Conservation (phyloP, 495 filamentous ascomycete genomes). For the Tuber indicum region DNA sequence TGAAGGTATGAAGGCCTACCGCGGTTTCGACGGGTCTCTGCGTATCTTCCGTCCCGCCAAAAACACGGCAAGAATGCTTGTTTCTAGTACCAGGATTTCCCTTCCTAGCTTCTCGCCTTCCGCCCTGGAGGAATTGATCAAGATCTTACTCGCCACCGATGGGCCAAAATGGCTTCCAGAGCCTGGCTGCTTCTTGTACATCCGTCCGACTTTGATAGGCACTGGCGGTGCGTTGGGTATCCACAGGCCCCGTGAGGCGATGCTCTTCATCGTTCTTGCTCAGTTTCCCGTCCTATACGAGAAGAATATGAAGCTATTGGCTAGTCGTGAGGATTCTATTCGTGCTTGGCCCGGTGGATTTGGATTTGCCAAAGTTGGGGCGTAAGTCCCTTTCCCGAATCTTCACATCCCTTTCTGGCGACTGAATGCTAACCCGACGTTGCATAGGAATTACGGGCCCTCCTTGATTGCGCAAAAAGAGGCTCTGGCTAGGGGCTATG, state of each 20-base stretch:
- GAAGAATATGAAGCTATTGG: slow-evolving; percentile 64
- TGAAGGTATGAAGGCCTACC: slow-evolving; percentile 83
- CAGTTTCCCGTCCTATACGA: slow-evolving; percentile 61
- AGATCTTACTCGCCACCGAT: slow-evolving; percentile 61
- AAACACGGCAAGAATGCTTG: slow-evolving; percentile 69
- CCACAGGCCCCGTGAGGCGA: slow-evolving; percentile 70
- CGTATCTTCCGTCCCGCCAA: slow-evolving; percentile 77
- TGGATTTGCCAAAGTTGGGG: slow-evolving; percentile 82
- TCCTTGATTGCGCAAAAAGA: slow-evolving; percentile 66
- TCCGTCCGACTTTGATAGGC: slow-evolving; percentile 79
- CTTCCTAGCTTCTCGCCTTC: slow-evolving; percentile 66
- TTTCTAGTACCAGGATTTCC: slow-evolving; percentile 65
- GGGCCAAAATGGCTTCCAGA: slow-evolving; percentile 75
- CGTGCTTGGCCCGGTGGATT: slow-evolving; percentile 92
- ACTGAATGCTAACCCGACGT: slow-evolving; percentile 15
- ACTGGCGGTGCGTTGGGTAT: slow-evolving; percentile 73
- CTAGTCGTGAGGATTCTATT: slow-evolving; percentile 66
- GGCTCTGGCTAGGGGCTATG: slow-evolving; percentile 62
- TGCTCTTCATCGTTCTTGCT: slow-evolving; percentile 72
- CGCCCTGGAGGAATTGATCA: slow-evolving; percentile 68
- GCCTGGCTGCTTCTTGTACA: slow-evolving; percentile 66
- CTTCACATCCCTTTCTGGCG: background rate
- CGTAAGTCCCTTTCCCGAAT: slow-evolving; percentile 40
- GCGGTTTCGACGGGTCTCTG: slow-evolving; percentile 71
- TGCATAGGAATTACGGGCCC: slow-evolving; percentile 70